Percentiles rank a stretch among this genome's conserved stretches.
These are phyloP conservation scores for Mycena latifolia DNA, from an alignment of 768 basidiomycete species.

Conservation along the genomic window DNA sequence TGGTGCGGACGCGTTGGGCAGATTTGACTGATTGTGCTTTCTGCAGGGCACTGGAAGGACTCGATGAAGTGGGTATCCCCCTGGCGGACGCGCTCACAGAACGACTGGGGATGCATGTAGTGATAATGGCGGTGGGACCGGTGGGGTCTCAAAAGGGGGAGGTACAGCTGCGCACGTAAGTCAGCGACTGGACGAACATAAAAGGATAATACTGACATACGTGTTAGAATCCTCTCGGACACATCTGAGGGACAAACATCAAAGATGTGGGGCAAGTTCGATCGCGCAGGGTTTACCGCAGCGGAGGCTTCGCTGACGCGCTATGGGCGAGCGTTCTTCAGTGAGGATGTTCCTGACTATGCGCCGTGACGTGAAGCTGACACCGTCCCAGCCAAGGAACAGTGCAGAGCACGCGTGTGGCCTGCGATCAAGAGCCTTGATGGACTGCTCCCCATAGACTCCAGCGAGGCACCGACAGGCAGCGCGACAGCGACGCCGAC, in stretches of 20 bases:
- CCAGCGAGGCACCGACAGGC: too few species aligned
- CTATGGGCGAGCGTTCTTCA: neutral
- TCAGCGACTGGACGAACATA: neutral
- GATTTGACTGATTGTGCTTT: neutral
- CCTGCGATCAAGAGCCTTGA: too few species aligned
- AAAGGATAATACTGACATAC: neutral
- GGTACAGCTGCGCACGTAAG: constrained; percentile 11
- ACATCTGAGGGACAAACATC: neutral
- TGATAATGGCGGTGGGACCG: constrained; percentile 6
- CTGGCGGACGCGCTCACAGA: constrained; percentile 12
- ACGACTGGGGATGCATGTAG: constrained; percentile 11
- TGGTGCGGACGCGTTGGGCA: neutral
- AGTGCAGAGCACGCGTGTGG: too few species aligned
- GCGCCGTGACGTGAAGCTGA: neutral
- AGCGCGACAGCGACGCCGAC: too few species aligned
- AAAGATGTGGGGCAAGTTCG: neutral
- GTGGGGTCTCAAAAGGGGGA: constrained; percentile 1
- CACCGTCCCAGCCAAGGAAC: neutral
- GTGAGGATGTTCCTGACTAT: neutral
- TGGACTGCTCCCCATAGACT: too few species aligned
- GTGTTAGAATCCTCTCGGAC: constrained; percentile 1
- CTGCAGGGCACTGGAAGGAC: neutral
- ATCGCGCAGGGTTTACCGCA: neutral
- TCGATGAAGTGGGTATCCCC: constrained; percentile 13
- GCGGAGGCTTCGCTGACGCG: neutral